Evolutionary conservation across 2,329 filamentous ascomycete species (phyloP), one percentile per base, ranked within the genome.

Genomic region (Trichoderma gracile): DNA sequence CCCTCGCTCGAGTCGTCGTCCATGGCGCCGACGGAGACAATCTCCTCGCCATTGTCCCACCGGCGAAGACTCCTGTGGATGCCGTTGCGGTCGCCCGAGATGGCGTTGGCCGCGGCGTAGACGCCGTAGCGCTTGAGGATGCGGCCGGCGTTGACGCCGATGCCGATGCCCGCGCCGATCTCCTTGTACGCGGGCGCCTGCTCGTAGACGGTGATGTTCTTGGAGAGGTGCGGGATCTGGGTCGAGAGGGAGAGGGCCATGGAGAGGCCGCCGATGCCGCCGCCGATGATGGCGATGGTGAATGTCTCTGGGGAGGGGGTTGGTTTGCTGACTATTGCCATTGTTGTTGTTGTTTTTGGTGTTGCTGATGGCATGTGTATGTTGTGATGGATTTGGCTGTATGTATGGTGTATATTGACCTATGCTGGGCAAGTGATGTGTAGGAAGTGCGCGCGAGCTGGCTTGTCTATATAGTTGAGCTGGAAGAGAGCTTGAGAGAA

Each of bases 61-160:
- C 58, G 58, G 19, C 58, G 42, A 12, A 61, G 33, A 17, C 58
- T 61, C 9, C 58, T 12, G 38, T 61, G 58, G 47, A 61, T 61
- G 58, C 58, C 58, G 47, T 61, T 61, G 23, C 58, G 58, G 38
- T 61, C 58, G 58, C 58, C 58, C n/a, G 58, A 61, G 58, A 61
- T 61, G 23, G 58, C 58, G 23, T 53, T 53, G 40, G 58, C 58
- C 2, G 58, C 58, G 10, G 52, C 58, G n/a, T 27, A 61, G 3
- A 61, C 58, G n/a, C 58, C 58, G 23, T 61, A 61, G 38, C 58
- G 58, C 38, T 61, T 61, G 58, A 61, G 58, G 7, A 61, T 53
- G 38, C 58, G 58, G 38, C 58, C 27, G 21, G 58, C 58, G 47
- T 61, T 61, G 58, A 61, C 58, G 23, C 58, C 58, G 3, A 61